Evolutionary conservation across 495 filamentous ascomycete genomes (phyloP).

Genomic region (Penicillium argentinense): DNA sequence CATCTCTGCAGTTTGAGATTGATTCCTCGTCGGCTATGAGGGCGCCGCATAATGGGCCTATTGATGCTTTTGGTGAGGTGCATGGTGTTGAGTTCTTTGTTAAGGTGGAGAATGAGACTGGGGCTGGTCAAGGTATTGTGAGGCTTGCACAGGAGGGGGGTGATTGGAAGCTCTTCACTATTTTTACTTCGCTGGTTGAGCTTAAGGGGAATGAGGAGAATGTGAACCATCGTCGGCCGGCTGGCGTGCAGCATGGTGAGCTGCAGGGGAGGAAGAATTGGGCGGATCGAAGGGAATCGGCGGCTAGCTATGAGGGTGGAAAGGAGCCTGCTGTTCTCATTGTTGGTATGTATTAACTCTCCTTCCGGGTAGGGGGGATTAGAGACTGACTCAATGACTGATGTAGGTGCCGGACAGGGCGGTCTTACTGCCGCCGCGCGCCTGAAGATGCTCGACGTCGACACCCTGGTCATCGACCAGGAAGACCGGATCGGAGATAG

Average conservation of each 20-base stretch:
- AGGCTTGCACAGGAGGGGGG: slow-evolving; percentile 50
- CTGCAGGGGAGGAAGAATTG: slow-evolving; percentile 59
- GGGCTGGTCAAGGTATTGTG: slow-evolving; percentile 55
- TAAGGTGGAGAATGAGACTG: slow-evolving; percentile 45
- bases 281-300: slow-evolving; percentile 60
- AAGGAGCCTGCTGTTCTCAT: slow-evolving; percentile 64
- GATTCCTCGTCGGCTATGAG: slow-evolving; percentile 45
- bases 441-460: slow-evolving; percentile 68
- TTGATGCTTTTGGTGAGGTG: slow-evolving; percentile 52
- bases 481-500: slow-evolving; percentile 70
- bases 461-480: slow-evolving; percentile 64
- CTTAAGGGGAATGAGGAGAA: slow-evolving; percentile 51
- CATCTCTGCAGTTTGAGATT: slow-evolving; percentile 45
- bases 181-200: slow-evolving; percentile 57
- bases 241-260: slow-evolving; percentile 52
- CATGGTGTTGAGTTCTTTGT: slow-evolving; percentile 54
- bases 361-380: background rate
- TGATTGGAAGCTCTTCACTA: slow-evolving; percentile 63
- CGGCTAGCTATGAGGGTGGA: slow-evolving; percentile 47
- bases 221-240: slow-evolving; percentile 35
- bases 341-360: slow-evolving; percentile 51
- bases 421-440: slow-evolving; percentile 65
- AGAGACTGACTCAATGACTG: slow-evolving; percentile 11
- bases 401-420: slow-evolving; percentile 46
- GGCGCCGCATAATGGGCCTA: slow-evolving; percentile 45